These are phyloP conservation scores for Xylona heveae DNA, from an alignment of 495 filamentous ascomycete species.

Conservation along the genomic window DNA sequence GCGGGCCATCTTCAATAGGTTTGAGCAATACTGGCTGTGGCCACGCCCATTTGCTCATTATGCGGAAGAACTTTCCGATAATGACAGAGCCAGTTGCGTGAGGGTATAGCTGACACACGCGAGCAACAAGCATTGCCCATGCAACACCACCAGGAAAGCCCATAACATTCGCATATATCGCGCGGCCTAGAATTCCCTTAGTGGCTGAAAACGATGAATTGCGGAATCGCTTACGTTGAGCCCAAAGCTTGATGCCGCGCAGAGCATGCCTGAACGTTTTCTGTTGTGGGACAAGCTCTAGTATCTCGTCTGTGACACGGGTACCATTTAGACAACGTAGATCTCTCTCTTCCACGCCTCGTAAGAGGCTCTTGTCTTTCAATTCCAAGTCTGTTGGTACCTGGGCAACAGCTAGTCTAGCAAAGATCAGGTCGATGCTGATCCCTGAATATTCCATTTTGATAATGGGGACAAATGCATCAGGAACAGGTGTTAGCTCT, in stretches of 20 bases:
- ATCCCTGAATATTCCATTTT: slow-evolving; percentile 81
- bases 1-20: slow-evolving; percentile 59
- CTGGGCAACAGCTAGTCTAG: slow-evolving; percentile 45
- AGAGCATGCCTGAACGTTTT: slow-evolving; percentile 74
- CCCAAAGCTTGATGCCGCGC: slow-evolving; percentile 89
- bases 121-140: slow-evolving; percentile 91
- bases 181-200: slow-evolving; percentile 30
- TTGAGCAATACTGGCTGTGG: slow-evolving; percentile 80
- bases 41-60: slow-evolving; percentile 86
- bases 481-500: slow-evolving; percentile 67
- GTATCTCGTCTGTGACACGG: slow-evolving; percentile 77
- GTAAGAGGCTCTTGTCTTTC: slow-evolving; percentile 61
- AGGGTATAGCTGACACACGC: slow-evolving; percentile 94
- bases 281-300: slow-evolving; percentile 69
- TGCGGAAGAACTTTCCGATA: slow-evolving; percentile 78
- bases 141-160: slow-evolving; percentile 93
- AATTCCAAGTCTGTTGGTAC: slow-evolving; percentile 54
- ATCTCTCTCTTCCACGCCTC: slow-evolving; percentile 68
- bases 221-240: slow-evolving; percentile 37
- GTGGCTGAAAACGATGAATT: slow-evolving; percentile 1
- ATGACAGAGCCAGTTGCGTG: slow-evolving; percentile 71
- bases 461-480: slow-evolving; percentile 88
- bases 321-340: slow-evolving; percentile 83
- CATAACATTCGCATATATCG: slow-evolving; percentile 86
- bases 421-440: slow-evolving; percentile 88